Conservation (phyloP, 352 stramenopile species). For the Phytophthora pluvialis region DNA sequence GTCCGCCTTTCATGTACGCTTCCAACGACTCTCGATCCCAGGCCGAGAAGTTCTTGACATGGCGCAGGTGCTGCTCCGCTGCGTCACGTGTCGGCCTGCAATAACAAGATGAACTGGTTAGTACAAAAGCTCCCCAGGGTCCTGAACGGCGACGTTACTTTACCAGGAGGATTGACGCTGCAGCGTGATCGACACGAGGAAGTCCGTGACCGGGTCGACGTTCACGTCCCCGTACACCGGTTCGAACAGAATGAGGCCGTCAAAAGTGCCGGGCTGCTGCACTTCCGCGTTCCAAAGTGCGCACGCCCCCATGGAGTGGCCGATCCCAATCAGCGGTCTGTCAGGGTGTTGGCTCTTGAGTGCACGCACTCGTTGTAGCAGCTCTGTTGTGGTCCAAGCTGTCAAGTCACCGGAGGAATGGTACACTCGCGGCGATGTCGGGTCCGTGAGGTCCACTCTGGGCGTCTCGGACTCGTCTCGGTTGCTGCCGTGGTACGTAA, state of each 20-base stretch:
- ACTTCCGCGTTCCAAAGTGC: slow-evolving; percentile 41
- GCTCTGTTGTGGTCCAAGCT: slow-evolving; percentile 25
- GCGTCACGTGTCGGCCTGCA: slow-evolving; percentile 26
- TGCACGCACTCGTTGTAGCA: slow-evolving; percentile 18
- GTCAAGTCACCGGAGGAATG: slow-evolving; percentile 29
- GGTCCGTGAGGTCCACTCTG: slow-evolving; percentile 30
- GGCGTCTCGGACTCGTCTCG: slow-evolving; percentile 34
- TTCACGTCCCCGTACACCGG: slow-evolving; percentile 33
- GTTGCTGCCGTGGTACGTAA: slow-evolving; percentile 35
- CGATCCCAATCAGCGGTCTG: slow-evolving; percentile 39
- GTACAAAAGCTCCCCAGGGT: not conserved
- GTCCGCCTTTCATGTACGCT: slow-evolving; percentile 30
- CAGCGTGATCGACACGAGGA: slow-evolving; percentile 32
- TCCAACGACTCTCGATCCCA: slow-evolving; percentile 38
- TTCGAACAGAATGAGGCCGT: slow-evolving; percentile 45
- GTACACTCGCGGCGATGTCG: slow-evolving; percentile 27
- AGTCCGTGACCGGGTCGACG: slow-evolving; percentile 21
- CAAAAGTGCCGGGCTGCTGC: slow-evolving; percentile 37
- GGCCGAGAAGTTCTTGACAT: slow-evolving; percentile 27
- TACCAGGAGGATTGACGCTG: slow-evolving; percentile 22
- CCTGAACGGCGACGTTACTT: not conserved
- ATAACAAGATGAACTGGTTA: not conserved
- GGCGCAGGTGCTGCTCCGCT: slow-evolving; percentile 34
- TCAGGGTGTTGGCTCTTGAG: slow-evolving; percentile 24
- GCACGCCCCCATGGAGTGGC: slow-evolving; percentile 46